phyloP scores from a whole-genome alignment of 2,329 filamentous ascomycete species.

The Pseudogymnoascus sp. region DNA sequence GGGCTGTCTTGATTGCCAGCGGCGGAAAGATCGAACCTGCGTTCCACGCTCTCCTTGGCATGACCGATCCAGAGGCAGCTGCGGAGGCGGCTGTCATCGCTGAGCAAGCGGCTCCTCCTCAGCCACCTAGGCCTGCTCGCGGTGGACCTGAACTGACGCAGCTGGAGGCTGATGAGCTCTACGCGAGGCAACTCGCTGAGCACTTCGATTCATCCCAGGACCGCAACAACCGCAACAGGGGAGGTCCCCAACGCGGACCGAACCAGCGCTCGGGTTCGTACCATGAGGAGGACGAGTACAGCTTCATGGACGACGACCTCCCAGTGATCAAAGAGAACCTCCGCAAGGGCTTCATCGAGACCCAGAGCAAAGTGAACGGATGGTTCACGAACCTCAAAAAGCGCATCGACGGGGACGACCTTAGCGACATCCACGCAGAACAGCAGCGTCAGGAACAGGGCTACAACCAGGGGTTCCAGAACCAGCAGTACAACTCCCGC shows the following conservation, averaged over 20 bases:
- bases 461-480: conserved; percentile 29
- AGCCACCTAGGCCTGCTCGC: conserved; percentile 67
- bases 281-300: conserved; percentile 65
- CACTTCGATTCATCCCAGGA: conserved; percentile 60
- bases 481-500: conserved; percentile 32
- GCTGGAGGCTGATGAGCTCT: conserved; percentile 81
- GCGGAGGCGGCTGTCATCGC: conserved; percentile 46
- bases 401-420: conserved; percentile 79
- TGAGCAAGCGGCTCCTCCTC: conserved; percentile 55
- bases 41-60: conserved; percentile 88
- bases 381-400: conserved; percentile 92
- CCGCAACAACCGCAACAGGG: conserved; percentile 34
- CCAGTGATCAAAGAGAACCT: conserved; percentile 89
- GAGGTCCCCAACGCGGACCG: conserved; percentile 42
- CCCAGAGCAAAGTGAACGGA: conserved; percentile 82
- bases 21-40: conserved; percentile 82
- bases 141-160: conserved; percentile 57
- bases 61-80: conserved; percentile 63
- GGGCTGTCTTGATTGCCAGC: conserved; percentile 79
- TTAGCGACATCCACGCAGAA: conserved; percentile 39
- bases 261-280: conserved; percentile 31
- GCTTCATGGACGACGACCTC: conserved; percentile 92
- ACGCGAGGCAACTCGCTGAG: conserved; percentile 85
- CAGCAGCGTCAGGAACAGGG: conserved; percentile 46
- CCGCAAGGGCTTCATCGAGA: conserved; percentile 88